Evolutionary conservation across 257 asterid species (phyloP).

Genomic region (Primulina tabacum): DNA sequence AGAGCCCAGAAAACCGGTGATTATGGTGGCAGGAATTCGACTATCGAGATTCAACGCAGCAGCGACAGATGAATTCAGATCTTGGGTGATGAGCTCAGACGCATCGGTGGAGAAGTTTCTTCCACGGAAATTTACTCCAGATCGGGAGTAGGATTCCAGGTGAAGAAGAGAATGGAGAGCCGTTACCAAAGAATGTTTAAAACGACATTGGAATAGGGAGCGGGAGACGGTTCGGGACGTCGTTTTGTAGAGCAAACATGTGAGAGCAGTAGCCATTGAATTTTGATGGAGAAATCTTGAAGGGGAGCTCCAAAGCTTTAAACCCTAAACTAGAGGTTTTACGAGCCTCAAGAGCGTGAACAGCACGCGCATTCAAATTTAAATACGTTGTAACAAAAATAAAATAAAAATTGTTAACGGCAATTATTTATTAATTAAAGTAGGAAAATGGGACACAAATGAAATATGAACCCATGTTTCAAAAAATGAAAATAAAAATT

Average conservation of each 20-base stretch:
- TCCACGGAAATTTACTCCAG: neutral
- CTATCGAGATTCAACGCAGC: constrained; percentile 65
- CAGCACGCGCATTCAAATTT: neutral
- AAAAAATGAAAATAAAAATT: too few species aligned
- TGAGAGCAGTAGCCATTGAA: constrained; percentile 50
- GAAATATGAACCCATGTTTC: too few species aligned
- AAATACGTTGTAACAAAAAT: too few species aligned
- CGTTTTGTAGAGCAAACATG: constrained; percentile 48
- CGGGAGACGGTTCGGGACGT: constrained; percentile 31
- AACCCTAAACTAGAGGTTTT: constrained; percentile 41
- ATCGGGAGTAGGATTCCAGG: constrained; percentile 22
- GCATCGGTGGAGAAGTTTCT: constrained; percentile 54
- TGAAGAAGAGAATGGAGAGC: constrained; percentile 31
- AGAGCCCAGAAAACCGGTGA: constrained; percentile 94
- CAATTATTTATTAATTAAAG: too few species aligned
- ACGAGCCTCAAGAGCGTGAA: neutral
- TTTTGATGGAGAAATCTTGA: neutral
- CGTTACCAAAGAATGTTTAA: constrained; percentile 28
- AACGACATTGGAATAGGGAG: constrained; percentile 27
- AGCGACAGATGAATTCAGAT: constrained; percentile 55
- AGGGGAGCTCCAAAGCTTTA: constrained; percentile 34
- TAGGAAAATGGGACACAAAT: too few species aligned
- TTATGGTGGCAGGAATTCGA: constrained; percentile 82
- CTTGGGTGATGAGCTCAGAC: constrained; percentile 42
- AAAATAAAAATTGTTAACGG: too few species aligned